Evolutionary conservation across 805 yeast genomes (phyloP).

Genomic region (Tetrapisispora arboricola): DNA sequence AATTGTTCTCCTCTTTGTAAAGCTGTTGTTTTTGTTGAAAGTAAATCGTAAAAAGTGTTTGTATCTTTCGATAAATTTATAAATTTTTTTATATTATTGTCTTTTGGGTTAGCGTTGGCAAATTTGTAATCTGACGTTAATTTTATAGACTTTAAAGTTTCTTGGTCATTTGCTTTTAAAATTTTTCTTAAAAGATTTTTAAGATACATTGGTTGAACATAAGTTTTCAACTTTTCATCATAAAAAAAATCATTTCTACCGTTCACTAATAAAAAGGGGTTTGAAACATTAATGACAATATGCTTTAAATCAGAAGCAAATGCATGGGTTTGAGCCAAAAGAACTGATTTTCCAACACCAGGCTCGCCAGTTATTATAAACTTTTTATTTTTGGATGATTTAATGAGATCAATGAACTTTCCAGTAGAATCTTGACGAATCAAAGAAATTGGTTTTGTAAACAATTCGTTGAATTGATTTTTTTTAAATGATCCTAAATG

Average conservation of each 20-base stretch:
- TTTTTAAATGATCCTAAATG: slow-evolving; percentile 56
- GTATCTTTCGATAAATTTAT: slow-evolving; percentile 21
- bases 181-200: slow-evolving; percentile 49
- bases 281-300: slow-evolving; percentile 53
- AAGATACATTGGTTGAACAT: slow-evolving; percentile 73
- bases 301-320: slow-evolving; percentile 38
- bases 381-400: slow-evolving; percentile 37
- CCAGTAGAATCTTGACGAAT: slow-evolving; percentile 41
- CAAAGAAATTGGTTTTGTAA: slow-evolving; percentile 48
- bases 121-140: slow-evolving; percentile 29
- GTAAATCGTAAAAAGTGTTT: slow-evolving; percentile 36
- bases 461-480: slow-evolving; percentile 59
- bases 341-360: slow-evolving; percentile 73
- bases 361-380: slow-evolving; percentile 52
- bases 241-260: slow-evolving; percentile 63
- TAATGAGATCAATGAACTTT: slow-evolving; percentile 32
- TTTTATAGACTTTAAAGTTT: slow-evolving; percentile 28
- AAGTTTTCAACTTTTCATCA: slow-evolving; percentile 38
- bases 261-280: slow-evolving; percentile 50
- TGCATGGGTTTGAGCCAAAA: slow-evolving; percentile 46
- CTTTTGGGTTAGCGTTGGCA: slow-evolving; percentile 26
- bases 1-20: slow-evolving; percentile 37
- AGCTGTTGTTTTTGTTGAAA: slow-evolving; percentile 29
- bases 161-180: slow-evolving; percentile 35
- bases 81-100: slow-evolving; percentile 20